Conservation (phyloP, 2,329 filamentous ascomycete species). For the Colletotrichum caudatum region DNA sequence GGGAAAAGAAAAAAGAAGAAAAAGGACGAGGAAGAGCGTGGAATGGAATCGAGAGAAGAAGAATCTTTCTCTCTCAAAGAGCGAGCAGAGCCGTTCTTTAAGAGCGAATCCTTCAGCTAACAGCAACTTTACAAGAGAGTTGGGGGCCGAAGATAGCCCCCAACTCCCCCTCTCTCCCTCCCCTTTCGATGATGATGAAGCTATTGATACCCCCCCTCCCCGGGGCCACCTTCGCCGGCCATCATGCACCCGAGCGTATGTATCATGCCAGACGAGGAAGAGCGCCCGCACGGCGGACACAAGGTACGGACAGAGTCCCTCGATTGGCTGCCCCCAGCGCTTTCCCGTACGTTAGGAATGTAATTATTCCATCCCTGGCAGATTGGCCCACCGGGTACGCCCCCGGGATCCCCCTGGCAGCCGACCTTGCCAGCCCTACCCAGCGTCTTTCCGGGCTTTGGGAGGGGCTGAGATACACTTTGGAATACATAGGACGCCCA, state of each 20-base stretch:
- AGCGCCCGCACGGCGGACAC: neutral
- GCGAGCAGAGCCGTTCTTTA: slow-evolving; percentile 21
- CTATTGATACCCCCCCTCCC: neutral
- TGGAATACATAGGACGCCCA: neutral
- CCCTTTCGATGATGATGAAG: neutral
- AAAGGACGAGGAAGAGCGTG: neutral
- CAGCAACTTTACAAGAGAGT: neutral
- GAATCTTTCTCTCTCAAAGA: neutral
- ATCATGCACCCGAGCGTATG: neutral
- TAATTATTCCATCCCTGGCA: neutral
- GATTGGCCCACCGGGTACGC: slow-evolving; percentile 17
- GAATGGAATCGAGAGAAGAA: neutral
- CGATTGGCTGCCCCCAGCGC: slow-evolving; percentile 12
- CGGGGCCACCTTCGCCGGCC: neutral
- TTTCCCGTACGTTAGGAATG: neutral
- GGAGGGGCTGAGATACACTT: neutral
- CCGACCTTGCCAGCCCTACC: slow-evolving; percentile 29
- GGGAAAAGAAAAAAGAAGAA: neutral
- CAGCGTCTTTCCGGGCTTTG: neutral
- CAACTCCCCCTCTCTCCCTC: neutral
- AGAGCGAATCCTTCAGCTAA: neutral
- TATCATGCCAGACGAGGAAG: neutral
- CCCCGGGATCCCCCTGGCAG: neutral
- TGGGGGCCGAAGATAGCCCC: slow-evolving; percentile 33
- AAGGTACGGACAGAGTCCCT: neutral